Evolutionary conservation across 148 eudicot genomes (phyloP).

Genomic region (Limonium bicolor): DNA sequence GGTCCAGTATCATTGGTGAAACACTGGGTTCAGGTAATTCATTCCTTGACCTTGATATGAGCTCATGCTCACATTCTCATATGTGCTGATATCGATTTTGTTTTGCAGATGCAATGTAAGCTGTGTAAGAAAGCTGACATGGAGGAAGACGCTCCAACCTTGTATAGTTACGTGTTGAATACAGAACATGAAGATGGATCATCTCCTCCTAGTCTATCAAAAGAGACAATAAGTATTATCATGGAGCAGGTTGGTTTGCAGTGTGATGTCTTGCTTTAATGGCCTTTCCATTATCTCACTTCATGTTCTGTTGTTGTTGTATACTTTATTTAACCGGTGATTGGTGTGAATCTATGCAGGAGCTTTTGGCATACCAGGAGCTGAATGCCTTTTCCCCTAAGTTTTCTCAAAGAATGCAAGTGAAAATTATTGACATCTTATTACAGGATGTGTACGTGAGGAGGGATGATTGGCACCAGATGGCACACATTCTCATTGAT

Average conservation of each 20-base stretch:
- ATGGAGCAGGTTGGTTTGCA: conserved; percentile 54
- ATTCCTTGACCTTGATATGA: background rate
- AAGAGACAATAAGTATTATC: conserved; percentile 27
- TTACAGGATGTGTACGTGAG: conserved; percentile 36
- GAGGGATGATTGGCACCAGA: conserved; percentile 26
- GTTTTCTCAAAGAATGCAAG: conserved; percentile 49
- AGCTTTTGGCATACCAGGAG: conserved; percentile 53
- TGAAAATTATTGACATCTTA: conserved; percentile 39
- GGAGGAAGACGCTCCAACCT: conserved; percentile 16
- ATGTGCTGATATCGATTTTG: conserved; percentile 11
- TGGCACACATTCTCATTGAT: conserved; percentile 30
- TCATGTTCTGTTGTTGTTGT: too few species aligned
- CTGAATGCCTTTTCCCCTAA: conserved; percentile 26
- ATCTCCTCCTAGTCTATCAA: conserved; percentile 18
- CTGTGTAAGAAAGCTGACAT: conserved; percentile 18
- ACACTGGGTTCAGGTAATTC: conserved; percentile 77
- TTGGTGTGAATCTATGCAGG: conserved; percentile 26
- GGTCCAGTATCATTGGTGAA: conserved; percentile 52
- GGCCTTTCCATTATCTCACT: background rate
- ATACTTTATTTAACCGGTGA: background rate
- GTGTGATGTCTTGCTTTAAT: background rate
- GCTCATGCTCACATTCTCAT: background rate
- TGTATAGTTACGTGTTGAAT: conserved; percentile 31
- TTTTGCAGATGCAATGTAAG: conserved; percentile 46
- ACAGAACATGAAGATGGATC: conserved; percentile 5